These are phyloP conservation scores for Dactylellina sp. DNA, from an alignment of 2,329 filamentous ascomycete species.

Conservation along the genomic window DNA sequence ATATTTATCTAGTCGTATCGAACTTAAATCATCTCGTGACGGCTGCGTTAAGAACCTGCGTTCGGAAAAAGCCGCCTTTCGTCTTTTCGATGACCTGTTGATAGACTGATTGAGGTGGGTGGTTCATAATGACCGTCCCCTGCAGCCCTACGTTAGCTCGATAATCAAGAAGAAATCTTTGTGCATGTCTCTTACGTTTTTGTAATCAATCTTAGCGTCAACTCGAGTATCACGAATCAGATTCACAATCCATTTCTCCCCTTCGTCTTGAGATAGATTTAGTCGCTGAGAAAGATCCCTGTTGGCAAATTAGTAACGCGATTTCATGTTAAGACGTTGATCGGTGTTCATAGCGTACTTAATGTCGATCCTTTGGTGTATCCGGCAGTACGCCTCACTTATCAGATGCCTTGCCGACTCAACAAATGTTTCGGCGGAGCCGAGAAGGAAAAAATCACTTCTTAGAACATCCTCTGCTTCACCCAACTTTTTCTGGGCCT, in stretches of 20 bases:
- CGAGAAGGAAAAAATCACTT: conserved; percentile 93
- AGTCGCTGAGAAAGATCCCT: conserved; percentile 90
- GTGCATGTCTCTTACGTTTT: conserved; percentile 69
- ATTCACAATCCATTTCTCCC: conserved; percentile 99
- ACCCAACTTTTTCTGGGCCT: conserved; percentile 87
- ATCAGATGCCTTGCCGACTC: conserved; percentile 95
- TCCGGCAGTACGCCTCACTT: conserved; percentile 99
- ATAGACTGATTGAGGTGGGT: conserved; percentile 97
- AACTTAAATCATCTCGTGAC: conserved; percentile 33
- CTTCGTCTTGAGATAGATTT: conserved; percentile 90
- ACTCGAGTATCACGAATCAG: conserved; percentile 96
- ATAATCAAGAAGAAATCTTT: not conserved
- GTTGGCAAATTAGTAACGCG: conserved; percentile 57
- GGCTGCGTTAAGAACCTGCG: conserved; percentile 81
- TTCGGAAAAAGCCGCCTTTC: conserved; percentile 98
- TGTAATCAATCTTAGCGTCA: conserved; percentile 99
- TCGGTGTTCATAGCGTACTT: conserved; percentile 68
- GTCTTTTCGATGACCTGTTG: conserved; percentile 99
- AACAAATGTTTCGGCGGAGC: conserved; percentile 86
- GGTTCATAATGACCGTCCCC: conserved; percentile 99
- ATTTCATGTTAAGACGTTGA: not conserved
- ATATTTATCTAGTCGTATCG: not conserved
- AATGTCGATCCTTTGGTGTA: conserved; percentile 98
- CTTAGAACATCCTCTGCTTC: conserved; percentile 91
- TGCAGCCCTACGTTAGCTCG: conserved; percentile 18